A percentile compares a stretch with the other conserved stretches of the same genome.
phyloP scores from a whole-genome alignment of 2,329 filamentous ascomycete species.

The Trichoderma sp. region DNA sequence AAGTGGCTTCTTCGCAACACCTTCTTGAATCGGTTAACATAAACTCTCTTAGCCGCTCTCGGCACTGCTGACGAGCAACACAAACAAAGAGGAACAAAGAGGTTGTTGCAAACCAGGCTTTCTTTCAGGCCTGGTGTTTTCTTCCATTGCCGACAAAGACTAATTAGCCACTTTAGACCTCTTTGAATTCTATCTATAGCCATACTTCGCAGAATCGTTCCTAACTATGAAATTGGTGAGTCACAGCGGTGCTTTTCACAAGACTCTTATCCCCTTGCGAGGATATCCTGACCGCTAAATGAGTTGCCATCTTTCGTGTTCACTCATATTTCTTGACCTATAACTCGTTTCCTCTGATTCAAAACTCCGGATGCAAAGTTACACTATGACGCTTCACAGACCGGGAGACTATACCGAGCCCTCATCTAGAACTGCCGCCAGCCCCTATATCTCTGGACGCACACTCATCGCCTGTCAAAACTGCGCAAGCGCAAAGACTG shows the following conservation, averaged over 20 bases:
- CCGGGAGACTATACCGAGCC: not conserved
- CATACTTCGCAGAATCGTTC: not conserved
- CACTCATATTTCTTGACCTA: not conserved
- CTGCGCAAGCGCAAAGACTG: constrained; percentile 40
- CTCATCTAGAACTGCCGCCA: not conserved
- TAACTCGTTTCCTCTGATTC: not conserved
- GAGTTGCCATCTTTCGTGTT: not conserved
- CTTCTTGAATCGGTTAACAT: constrained; percentile 15
- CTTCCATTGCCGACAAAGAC: not conserved
- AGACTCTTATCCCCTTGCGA: not conserved
- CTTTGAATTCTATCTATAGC: not conserved
- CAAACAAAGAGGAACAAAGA: too few relatives aligned
- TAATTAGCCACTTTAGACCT: not conserved
- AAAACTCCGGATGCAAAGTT: not conserved
- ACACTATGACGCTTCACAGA: not conserved
- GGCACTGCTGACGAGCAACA: not conserved
- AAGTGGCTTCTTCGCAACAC: constrained; percentile 10
- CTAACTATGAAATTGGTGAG: too few relatives aligned
- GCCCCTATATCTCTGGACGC: constrained; percentile 32
- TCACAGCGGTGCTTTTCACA: not conserved
- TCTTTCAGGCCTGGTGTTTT: not conserved
- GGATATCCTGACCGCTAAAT: not conserved
- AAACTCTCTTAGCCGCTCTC: not conserved
- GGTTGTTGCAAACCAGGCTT: not conserved
- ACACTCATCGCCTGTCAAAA: constrained; percentile 40